phyloP scores from a whole-genome alignment of 2,329 filamentous ascomycete genomes.

The Aureobasidium sp. region DNA sequence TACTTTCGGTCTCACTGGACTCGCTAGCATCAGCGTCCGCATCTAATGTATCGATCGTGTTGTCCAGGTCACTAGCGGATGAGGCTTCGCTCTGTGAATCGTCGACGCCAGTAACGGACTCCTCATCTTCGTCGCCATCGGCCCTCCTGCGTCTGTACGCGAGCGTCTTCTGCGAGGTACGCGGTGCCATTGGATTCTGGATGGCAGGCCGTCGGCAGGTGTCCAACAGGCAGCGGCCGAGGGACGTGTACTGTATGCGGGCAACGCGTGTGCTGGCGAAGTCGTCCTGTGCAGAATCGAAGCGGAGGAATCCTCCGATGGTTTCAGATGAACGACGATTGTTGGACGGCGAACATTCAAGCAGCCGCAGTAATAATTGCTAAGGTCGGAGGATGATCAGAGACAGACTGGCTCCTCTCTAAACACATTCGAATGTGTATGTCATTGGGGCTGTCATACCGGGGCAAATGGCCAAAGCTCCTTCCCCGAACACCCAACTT shows the following conservation, averaged over 20 bases:
- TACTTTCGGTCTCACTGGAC: conserved; percentile 45
- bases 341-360: background rate
- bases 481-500: background rate
- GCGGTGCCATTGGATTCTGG: conserved; percentile 40
- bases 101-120: conserved; percentile 46
- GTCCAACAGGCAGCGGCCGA: background rate
- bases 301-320: background rate
- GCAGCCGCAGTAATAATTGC: background rate
- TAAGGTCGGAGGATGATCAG: background rate
- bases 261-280: background rate
- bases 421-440: background rate
- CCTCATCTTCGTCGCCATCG: conserved; percentile 64
- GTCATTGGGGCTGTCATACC: background rate
- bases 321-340: background rate
- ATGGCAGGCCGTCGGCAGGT: background rate
- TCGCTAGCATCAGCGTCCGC: conserved; percentile 46
- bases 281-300: background rate
- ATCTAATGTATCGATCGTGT: conserved; percentile 34
- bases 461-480: conserved; percentile 1
- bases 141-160: conserved; percentile 61
- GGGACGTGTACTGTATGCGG: background rate
- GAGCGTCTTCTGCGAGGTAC: conserved; percentile 51
- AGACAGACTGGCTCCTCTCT: background rate
- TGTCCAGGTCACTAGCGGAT: conserved; percentile 49
- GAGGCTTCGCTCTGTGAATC: conserved; percentile 59